Evolutionary conservation across 1,139 yeast genomes (phyloP).

Genomic region (Hyphopichia pseudoburtonii): DNA sequence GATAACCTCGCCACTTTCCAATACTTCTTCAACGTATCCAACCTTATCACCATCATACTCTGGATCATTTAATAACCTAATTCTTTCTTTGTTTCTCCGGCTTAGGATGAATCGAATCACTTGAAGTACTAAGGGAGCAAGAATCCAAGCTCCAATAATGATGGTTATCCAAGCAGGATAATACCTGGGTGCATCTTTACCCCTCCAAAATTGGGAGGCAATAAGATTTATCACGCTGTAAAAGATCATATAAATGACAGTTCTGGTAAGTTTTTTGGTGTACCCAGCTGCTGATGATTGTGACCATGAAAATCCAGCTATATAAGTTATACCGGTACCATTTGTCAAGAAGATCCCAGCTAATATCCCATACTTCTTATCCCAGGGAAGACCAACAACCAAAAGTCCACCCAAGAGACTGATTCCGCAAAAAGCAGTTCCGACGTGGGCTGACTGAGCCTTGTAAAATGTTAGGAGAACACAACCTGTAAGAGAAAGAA

Average conservation of each 20-base stretch:
- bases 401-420: constrained; percentile 44
- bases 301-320: constrained; percentile 14
- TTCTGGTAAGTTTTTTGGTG: constrained; percentile 16
- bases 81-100: constrained; percentile 37
- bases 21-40: constrained; percentile 4
- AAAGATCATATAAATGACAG: constrained; percentile 15
- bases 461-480: constrained; percentile 15
- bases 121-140: constrained; percentile 37
- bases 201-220: constrained; percentile 25
- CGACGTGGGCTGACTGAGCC: constrained; percentile 11
- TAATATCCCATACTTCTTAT: constrained; percentile 36
- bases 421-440: constrained; percentile 29
- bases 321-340: constrained; percentile 17
- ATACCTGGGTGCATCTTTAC: constrained; percentile 17
- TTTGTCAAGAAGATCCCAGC: constrained; percentile 26
- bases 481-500: constrained; percentile 28
- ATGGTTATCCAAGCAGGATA: constrained; percentile 55
- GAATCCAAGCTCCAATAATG: constrained; percentile 44
- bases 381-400: constrained; percentile 39
- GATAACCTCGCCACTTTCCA: constrained; percentile 3
- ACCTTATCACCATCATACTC: constrained; percentile 2
- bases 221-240: constrained; percentile 17
- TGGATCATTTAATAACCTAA: constrained; percentile 5
- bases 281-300: constrained; percentile 16
- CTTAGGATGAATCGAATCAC: constrained; percentile 38